A percentile compares a stretch with the other conserved stretches of the same genome.
Conservation (phyloP, 2,329 filamentous ascomycete species). For the Fusarium sp. region DNA sequence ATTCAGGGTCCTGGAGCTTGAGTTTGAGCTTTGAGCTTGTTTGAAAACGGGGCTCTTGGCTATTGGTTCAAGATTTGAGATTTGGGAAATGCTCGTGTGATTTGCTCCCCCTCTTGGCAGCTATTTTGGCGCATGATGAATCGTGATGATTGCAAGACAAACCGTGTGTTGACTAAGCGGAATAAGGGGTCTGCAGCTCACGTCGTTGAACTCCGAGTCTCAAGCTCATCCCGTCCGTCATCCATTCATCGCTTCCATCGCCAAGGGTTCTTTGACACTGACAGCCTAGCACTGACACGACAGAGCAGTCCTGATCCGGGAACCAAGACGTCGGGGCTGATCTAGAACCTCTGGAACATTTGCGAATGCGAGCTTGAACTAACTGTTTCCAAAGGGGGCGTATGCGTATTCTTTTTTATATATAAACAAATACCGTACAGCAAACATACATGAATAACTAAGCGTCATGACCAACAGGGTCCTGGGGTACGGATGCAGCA, state of each 20-base stretch:
- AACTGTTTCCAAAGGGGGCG: conserved; percentile 15
- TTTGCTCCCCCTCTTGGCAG: conserved; percentile 26
- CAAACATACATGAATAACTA: conserved; percentile 8
- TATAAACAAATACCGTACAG: background rate
- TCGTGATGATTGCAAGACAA: background rate
- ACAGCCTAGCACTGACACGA: background rate
- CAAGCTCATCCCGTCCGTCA: conserved; percentile 6
- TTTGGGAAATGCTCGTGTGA: conserved; percentile 28
- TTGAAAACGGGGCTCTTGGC: conserved; percentile 7
- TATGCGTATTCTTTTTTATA: background rate
- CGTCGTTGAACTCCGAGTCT: too few relatives aligned
- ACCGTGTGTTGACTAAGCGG: conserved; percentile 4
- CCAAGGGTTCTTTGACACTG: conserved; percentile 2
- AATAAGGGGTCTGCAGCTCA: background rate
- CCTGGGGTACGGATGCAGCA: background rate
- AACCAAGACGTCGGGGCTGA: conserved; percentile 24
- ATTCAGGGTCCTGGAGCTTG: conserved; percentile 37
- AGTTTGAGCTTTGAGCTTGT: conserved; percentile 22
- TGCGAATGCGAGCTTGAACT: conserved; percentile 19
- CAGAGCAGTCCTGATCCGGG: conserved; percentile 20
- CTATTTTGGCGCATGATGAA: background rate
- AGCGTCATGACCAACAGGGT: conserved; percentile 32
- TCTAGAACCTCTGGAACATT: conserved; percentile 30
- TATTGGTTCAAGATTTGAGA: background rate
- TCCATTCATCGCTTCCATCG: conserved; percentile 20